Percentiles rank a stretch among this genome's conserved stretches.
These are phyloP conservation scores for Nicotiana otophora DNA, from an alignment of 257 asterid species.

Conservation along the genomic window DNA sequence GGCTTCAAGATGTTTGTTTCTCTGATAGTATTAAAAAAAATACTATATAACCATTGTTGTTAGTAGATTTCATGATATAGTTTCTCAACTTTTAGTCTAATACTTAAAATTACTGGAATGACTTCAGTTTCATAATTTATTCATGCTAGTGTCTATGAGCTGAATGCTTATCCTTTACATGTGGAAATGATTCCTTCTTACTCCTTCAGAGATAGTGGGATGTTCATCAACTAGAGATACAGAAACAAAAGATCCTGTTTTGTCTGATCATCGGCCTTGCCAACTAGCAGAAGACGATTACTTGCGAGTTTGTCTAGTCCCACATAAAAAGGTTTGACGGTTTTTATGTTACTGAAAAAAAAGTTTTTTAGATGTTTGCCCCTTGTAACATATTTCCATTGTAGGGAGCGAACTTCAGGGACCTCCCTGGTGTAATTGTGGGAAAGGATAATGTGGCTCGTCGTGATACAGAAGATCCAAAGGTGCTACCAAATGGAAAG, in stretches of 20 bases:
- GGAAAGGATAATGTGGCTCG: conserved; percentile 61
- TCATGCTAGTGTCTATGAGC: background rate
- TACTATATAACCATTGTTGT: too few species aligned
- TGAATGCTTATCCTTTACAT: background rate
- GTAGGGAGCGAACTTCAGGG: conserved; percentile 76
- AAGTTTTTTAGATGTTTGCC: background rate
- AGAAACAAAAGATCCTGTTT: conserved; percentile 14
- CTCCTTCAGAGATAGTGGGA: conserved; percentile 48
- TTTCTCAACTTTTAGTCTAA: too few species aligned
- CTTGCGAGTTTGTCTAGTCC: conserved; percentile 58
- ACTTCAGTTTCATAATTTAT: too few species aligned
- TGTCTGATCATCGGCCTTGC: conserved; percentile 65
- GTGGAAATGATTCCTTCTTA: background rate
- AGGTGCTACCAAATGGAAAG: conserved; percentile 63
- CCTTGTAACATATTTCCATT: background rate
- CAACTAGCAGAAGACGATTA: conserved; percentile 42
- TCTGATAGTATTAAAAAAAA: too few species aligned
- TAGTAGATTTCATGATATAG: too few species aligned
- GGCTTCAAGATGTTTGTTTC: too few species aligned
- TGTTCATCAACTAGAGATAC: conserved; percentile 14
- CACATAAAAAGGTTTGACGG: conserved; percentile 43
- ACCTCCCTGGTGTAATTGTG: conserved; percentile 63
- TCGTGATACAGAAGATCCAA: conserved; percentile 48
- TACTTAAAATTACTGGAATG: too few species aligned
- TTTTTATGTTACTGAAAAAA: background rate